Conservation (phyloP, 2,329 filamentous ascomycete species). For the Aspergillus nomiae region DNA sequence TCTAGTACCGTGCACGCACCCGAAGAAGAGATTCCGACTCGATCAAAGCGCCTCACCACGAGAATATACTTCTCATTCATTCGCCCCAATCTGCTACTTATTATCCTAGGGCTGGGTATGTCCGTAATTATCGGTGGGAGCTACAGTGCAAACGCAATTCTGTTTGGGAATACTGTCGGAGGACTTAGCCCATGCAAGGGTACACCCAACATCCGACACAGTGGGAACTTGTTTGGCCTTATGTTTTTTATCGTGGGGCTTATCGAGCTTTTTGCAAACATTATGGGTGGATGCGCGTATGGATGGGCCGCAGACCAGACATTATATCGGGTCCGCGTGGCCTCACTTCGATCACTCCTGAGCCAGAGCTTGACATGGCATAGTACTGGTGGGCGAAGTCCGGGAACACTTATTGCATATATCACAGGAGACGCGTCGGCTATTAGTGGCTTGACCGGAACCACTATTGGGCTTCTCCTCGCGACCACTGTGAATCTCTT, state of each 20-base stretch:
- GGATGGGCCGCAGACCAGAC: constrained; percentile 64
- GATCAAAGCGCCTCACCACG: neutral
- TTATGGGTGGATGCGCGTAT: constrained; percentile 59
- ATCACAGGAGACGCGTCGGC: constrained; percentile 70
- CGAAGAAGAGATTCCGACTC: neutral
- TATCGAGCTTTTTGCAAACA: constrained; percentile 61
- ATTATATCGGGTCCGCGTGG: constrained; percentile 62
- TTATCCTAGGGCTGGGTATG: constrained; percentile 53
- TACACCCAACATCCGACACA: constrained; percentile 49
- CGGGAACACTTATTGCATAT: constrained; percentile 62
- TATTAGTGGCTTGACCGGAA: constrained; percentile 68
- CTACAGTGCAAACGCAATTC: constrained; percentile 58
- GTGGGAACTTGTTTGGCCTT: constrained; percentile 56
- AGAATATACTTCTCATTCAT: constrained; percentile 35
- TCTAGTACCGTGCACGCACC: too few relatives aligned
- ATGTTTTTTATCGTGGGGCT: constrained; percentile 62
- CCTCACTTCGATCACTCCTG: constrained; percentile 65
- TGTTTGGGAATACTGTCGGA: constrained; percentile 62
- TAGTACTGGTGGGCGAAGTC: constrained; percentile 63
- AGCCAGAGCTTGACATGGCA: constrained; percentile 70
- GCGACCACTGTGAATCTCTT: constrained; percentile 70
- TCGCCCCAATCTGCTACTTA: constrained; percentile 45
- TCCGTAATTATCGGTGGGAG: constrained; percentile 58
- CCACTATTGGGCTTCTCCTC: constrained; percentile 68
- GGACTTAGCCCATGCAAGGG: constrained; percentile 56